Percentiles rank a stretch among this genome's conserved stretches.
Conservation (phyloP, 192 early-diverging fungal genomes). For the Chytriomyces hyalinus region DNA sequence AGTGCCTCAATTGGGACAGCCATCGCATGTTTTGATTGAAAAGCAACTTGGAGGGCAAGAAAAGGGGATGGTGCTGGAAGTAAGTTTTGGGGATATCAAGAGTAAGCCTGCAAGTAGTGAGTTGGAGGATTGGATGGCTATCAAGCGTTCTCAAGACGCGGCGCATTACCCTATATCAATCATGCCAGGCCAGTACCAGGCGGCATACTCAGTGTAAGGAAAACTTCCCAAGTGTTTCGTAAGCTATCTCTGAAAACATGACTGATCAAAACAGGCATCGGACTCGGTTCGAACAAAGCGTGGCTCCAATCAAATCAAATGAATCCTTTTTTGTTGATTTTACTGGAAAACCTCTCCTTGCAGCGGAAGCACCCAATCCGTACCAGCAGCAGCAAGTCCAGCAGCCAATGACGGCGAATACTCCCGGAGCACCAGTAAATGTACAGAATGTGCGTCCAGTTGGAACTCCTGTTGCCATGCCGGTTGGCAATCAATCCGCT, state of each 20-base stretch:
- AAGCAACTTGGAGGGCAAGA: slow-evolving; percentile 26
- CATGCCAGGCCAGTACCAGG: slow-evolving; percentile 58
- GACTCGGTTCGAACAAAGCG: slow-evolving; percentile 34
- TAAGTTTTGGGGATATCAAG: slow-evolving; percentile 33
- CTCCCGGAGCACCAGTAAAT: background rate
- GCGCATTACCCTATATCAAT: slow-evolving; percentile 52
- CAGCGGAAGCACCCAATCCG: background rate
- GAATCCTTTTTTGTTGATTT: slow-evolving; percentile 31
- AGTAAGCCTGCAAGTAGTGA: slow-evolving; percentile 15
- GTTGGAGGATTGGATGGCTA: slow-evolving; percentile 7
- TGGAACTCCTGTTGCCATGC: too few relatives aligned
- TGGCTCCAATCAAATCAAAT: slow-evolving; percentile 27
- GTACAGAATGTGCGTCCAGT: too few relatives aligned
- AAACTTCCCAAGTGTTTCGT: background rate
- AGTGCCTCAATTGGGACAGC: slow-evolving; percentile 47
- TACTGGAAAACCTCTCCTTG: slow-evolving; percentile 21
- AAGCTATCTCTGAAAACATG: slow-evolving; percentile 3
- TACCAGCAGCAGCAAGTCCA: background rate
- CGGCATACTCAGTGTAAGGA: slow-evolving; percentile 42
- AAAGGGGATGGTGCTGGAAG: slow-evolving; percentile 35
- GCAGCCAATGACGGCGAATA: background rate
- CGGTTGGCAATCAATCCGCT: background rate
- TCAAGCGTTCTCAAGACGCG: slow-evolving; percentile 12
- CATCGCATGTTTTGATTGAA: slow-evolving; percentile 44
- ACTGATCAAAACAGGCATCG: slow-evolving; percentile 16